phyloP scores from a whole-genome alignment of 2,329 filamentous ascomycete genomes.

The Phialophora tarda region DNA sequence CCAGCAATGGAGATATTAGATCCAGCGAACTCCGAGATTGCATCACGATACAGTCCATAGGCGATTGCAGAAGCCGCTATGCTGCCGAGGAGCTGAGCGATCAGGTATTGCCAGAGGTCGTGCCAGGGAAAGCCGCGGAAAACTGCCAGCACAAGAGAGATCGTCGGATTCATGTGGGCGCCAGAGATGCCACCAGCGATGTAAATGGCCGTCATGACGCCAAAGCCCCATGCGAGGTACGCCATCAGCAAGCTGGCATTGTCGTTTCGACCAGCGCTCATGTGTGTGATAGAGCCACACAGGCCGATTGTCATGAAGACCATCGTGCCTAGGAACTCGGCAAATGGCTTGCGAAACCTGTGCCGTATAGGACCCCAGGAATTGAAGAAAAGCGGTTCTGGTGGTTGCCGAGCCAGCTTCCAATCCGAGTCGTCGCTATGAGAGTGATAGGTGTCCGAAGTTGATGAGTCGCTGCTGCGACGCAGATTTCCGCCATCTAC shows the following conservation, averaged over 20 bases:
- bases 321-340: conserved; percentile 41
- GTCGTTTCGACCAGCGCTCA: conserved; percentile 34
- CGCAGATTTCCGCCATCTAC: background rate
- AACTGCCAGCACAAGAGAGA: conserved; percentile 47
- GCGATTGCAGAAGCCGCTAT: conserved; percentile 45
- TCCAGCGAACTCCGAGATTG: conserved; percentile 41
- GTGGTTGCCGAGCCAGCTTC: background rate
- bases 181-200: conserved; percentile 55
- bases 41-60: conserved; percentile 47
- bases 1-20: conserved; percentile 20
- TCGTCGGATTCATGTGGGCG: conserved; percentile 56
- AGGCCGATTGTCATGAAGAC: conserved; percentile 44
- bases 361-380: conserved; percentile 41
- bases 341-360: conserved; percentile 42
- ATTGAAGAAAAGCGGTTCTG: conserved; percentile 39
- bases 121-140: conserved; percentile 47
- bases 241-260: conserved; percentile 40
- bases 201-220: conserved; percentile 51
- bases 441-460: background rate
- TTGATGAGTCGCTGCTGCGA: background rate
- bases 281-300: conserved; percentile 40
- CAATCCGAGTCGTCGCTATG: background rate
- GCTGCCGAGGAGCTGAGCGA: conserved; percentile 46
- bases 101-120: conserved; percentile 42
- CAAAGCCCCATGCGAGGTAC: conserved; percentile 42